Conservation (phyloP, 2,329 filamentous ascomycete genomes). For the Arthroderma sp. region DNA sequence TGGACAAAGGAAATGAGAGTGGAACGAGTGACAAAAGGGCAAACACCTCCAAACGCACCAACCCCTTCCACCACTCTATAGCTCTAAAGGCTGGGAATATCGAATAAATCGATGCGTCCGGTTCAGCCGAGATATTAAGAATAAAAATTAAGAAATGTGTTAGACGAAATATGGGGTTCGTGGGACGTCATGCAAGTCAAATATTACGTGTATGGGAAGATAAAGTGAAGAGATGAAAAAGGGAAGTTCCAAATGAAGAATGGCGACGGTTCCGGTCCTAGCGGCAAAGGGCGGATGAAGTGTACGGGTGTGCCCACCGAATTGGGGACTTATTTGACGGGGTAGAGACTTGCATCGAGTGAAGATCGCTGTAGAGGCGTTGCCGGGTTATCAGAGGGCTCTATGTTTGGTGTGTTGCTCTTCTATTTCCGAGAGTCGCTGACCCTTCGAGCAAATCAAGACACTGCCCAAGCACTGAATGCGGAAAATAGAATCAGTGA, state of each 20-base stretch:
- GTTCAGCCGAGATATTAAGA: too few species aligned
- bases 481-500: not conserved
- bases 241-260: not conserved
- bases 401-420: too few species aligned
- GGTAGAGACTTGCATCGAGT: not conserved
- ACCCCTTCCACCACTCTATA: conserved; percentile 7
- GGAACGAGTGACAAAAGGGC: conserved; percentile 1
- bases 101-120: not conserved
- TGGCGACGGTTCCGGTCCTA: too few species aligned
- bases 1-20: not conserved
- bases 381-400: not conserved
- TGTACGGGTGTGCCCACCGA: not conserved
- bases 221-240: not conserved
- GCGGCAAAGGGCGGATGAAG: too few species aligned
- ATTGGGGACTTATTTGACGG: not conserved
- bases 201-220: too few species aligned
- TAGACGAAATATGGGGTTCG: too few species aligned
- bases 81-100: conserved; percentile 4
- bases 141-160: too few species aligned
- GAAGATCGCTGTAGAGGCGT: not conserved
- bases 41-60: conserved; percentile 5
- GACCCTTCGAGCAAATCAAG: conserved; percentile 9
- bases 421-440: not conserved
- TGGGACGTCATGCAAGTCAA: too few species aligned
- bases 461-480: conserved; percentile 10